Conservation (phyloP, 2,329 filamentous ascomycete species). For the Didymella arachidicola region DNA sequence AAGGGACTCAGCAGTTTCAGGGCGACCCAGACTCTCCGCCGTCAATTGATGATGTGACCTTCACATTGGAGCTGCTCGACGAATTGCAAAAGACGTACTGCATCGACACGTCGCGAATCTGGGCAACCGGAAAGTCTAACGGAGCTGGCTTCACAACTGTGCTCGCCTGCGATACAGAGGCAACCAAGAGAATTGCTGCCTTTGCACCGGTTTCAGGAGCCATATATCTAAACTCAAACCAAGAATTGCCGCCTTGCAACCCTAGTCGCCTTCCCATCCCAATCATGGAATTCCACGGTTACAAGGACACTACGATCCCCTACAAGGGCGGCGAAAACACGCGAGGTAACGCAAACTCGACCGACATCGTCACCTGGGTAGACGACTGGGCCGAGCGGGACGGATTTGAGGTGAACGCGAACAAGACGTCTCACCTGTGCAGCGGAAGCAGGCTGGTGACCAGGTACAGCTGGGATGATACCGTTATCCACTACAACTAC, state of each 20-base stretch:
- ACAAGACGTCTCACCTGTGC: slow-evolving; percentile 41
- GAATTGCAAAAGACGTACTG: slow-evolving; percentile 54
- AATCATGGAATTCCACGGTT: slow-evolving; percentile 57
- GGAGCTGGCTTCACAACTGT: slow-evolving; percentile 61
- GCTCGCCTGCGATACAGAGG: slow-evolving; percentile 57
- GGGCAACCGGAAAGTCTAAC: slow-evolving; percentile 62
- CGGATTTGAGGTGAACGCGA: slow-evolving; percentile 37
- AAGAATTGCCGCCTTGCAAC: slow-evolving; percentile 39
- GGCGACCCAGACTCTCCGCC: slow-evolving; percentile 52
- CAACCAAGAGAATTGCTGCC: slow-evolving; percentile 56
- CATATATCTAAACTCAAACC: slow-evolving; percentile 49
- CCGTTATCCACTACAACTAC: slow-evolving; percentile 52
- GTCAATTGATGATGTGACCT: slow-evolving; percentile 55
- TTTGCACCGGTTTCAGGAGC: slow-evolving; percentile 60
- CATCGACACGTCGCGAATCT: slow-evolving; percentile 56
- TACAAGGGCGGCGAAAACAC: slow-evolving; percentile 50
- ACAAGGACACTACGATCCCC: slow-evolving; percentile 51
- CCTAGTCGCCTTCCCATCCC: slow-evolving; percentile 44
- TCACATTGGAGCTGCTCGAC: slow-evolving; percentile 55
- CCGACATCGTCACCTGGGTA: slow-evolving; percentile 40
- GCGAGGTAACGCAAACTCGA: slow-evolving; percentile 30
- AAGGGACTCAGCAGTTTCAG: slow-evolving; percentile 49
- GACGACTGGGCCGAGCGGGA: slow-evolving; percentile 51
- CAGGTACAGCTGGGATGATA: slow-evolving; percentile 39
- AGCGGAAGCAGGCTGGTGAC: slow-evolving; percentile 39